These are phyloP conservation scores for Arabidopsis hybrid DNA, from an alignment of 441 rosid species.

Conservation along the genomic window DNA sequence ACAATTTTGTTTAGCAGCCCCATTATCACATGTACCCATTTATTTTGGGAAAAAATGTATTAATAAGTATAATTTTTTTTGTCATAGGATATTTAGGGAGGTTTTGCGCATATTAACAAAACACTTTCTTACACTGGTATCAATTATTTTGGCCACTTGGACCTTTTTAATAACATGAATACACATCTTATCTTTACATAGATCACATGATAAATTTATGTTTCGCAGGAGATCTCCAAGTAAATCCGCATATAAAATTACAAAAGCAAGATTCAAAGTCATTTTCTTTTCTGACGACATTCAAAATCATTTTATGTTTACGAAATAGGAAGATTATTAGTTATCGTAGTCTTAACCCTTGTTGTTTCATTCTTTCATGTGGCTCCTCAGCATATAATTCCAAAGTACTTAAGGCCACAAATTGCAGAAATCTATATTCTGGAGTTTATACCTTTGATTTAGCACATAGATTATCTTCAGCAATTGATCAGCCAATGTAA, in stretches of 20 bases:
- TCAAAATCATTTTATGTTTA: neutral
- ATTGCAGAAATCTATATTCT: neutral
- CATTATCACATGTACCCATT: neutral
- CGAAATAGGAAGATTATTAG: neutral
- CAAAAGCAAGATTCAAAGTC: no score
- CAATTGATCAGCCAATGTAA: slow-evolving; percentile 13
- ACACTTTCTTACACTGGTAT: neutral
- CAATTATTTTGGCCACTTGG: no score
- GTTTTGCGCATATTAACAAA: neutral
- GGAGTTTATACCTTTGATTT: slow-evolving; percentile 1
- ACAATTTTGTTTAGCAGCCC: neutral
- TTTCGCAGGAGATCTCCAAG: neutral
- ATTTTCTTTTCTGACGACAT: no score
- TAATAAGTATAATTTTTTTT: neutral
- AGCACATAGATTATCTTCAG: neutral
- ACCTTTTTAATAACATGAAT: no score
- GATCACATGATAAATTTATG: no score
- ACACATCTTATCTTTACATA: no score
- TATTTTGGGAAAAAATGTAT: neutral
- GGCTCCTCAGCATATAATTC: slow-evolving; percentile 6
- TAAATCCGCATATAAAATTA: neutral
- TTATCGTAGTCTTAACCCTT: neutral
- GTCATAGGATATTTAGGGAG: neutral
- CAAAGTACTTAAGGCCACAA: neutral
- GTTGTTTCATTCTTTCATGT: slow-evolving; percentile 4